Base-by-base conservation (phyloP, 495 filamentous ascomycete species). In the Penicillium waksmanii region DNA sequence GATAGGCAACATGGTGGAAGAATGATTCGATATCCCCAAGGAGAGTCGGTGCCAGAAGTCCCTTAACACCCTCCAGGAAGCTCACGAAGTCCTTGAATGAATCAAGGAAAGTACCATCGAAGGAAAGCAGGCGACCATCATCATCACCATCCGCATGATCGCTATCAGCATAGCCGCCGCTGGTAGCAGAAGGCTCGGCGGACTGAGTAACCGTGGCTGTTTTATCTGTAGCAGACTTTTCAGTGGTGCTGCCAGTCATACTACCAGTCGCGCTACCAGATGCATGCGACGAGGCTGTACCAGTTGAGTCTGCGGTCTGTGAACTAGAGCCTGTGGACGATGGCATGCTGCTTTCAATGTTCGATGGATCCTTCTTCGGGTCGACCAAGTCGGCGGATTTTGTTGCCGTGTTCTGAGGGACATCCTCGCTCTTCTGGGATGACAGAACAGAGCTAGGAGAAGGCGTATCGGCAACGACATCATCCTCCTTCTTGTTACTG, bases 1-100 rank as follows among this genome's bases (percentile, higher is more conserved):
- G 68, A 42, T 73, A 73, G 15, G 73, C 68, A 19, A 81, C 66
- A 51, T 82, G 74, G 40, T 76, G 66, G 46, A 83, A 71, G 51
- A 83, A 77, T 13, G 74, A 74, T 17, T 76, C 73, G n/a, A 83
- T 58, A 57, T 77, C 68, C 50, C 65, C 64, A 19, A 76, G 69
- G 57, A 68, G 72, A 38, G 69, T 77, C 17, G 71, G 69, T 9
- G 74, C 70, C 10, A 82, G 72, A 33, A 82, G 69, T 19, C 77
- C 77, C 2, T 68, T 60, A 17, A 80, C 42, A 8, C 80, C 75
- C 38, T 62, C 60, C 9, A 84, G 56, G 40, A 75, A 67, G 58
- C 73, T 71, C 25, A 73, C 71, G 13, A 82, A 50, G 61, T 82
- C 80, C 23, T 72, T 58, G 53, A 67, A 58, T 18, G 56, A 58